Base-by-base conservation (phyloP, 192 early-diverging fungal genomes). In the Linnemannia zychae region DNA sequence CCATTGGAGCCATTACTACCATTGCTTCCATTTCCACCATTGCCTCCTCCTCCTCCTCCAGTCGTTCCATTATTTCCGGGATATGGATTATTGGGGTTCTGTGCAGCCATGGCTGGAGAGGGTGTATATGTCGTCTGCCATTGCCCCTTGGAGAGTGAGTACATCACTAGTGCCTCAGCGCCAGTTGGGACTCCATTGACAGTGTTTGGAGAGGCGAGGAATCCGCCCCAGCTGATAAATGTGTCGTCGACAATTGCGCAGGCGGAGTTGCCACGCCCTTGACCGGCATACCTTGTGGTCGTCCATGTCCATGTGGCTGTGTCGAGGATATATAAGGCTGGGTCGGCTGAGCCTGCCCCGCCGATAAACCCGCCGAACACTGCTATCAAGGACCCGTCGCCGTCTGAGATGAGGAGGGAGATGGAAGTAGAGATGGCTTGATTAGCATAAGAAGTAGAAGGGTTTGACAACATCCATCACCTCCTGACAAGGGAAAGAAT, bases 161-260 rank as follows among this genome's bases (percentile, higher is more conserved):
- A 79, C 38, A 85, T n/a, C 28, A 85, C 47, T 15, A 85, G 49
- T 0, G 83, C 68, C 38, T 85, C 74, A 1, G 77, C 57, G 0
- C 57, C 77, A 18, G 40, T 49, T 12, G 83, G 83, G 0, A 57
- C 40, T 17, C 70, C 70, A 28, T 79, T 76, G 28, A 57, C 7
- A 46, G 57, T 73, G 33, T 76, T 85, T 11, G 83, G 72, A 0
- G 44, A 44, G 15, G 22, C 36, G 28, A 65, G 72, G 31, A 85
- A 85, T 34, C 83, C 83, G 20, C 83, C 83, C 83, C 83, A 85
- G 52, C 67, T 67, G 2, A 85, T 57, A 24, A 85, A 72, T 0
- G 78, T 76, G 40, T 85, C 74, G 46, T 75, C 83, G 20, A 72
- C 78, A 36, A 85, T 47, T 1, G 78, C 38, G 70, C 83, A 85